Conservation (phyloP, 805 yeast species). For the Pichia sporocuriosa region DNA sequence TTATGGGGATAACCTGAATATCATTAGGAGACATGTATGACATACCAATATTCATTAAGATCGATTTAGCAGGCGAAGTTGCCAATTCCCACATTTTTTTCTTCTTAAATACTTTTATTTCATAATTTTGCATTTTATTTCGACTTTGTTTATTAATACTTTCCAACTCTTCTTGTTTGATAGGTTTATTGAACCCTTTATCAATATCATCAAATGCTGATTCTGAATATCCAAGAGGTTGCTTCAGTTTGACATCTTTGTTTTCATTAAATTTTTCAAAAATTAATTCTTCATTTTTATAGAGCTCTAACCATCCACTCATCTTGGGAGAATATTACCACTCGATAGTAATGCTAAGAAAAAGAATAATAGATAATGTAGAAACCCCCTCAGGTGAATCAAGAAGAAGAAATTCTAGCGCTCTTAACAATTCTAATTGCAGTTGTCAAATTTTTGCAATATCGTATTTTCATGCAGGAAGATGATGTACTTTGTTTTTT, state of each 20-base stretch:
- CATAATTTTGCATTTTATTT: conserved; percentile 10
- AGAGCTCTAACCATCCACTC: conserved; percentile 10
- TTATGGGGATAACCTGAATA: conserved; percentile 81
- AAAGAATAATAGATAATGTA: no score
- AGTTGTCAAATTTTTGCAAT: no score
- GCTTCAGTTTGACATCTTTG: conserved; percentile 6
- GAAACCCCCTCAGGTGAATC: no score
- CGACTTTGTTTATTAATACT: background rate
- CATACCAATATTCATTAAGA: conserved; percentile 91
- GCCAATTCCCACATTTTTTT: conserved; percentile 87
- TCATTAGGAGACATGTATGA: conserved; percentile 90
- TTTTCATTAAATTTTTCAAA: background rate
- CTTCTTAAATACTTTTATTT: conserved; percentile 35
- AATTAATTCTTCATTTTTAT: conserved; percentile 7
- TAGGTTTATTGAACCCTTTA: conserved; percentile 8
- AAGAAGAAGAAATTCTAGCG: no score
- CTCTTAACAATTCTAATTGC: no score
- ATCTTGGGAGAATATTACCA: background rate
- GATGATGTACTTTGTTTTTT: no score
- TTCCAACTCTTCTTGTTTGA: background rate
- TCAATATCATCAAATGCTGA: conserved; percentile 7
- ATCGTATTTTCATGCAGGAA: no score
- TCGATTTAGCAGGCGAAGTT: conserved; percentile 64
- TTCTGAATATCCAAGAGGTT: conserved; percentile 19
- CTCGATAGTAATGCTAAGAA: no score